phyloP scores from a whole-genome alignment of 441 rosid species.

The Euphorbia celastroides region DNA sequence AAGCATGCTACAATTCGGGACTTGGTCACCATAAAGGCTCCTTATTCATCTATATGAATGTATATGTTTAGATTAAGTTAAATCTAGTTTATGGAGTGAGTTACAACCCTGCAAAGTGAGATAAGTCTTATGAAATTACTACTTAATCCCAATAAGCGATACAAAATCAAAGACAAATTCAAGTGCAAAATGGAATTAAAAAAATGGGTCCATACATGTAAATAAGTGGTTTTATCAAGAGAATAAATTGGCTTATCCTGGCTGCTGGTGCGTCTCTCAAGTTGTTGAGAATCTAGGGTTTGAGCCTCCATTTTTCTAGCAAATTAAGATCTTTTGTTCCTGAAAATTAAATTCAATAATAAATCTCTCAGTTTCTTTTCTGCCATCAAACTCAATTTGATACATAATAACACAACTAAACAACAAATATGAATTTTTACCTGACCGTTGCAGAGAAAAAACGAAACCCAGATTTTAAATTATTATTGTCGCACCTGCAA shows the following conservation, averaged over 20 bases:
- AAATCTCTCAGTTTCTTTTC: background rate
- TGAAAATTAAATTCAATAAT: background rate
- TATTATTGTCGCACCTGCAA: background rate
- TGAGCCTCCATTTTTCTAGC: background rate
- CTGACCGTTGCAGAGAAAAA: background rate
- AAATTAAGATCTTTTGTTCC: background rate
- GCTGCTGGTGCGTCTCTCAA: background rate
- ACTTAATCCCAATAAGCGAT: background rate
- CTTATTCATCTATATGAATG: too few species aligned
- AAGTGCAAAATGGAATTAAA: background rate
- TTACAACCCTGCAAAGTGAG: too few species aligned
- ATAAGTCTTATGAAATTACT: background rate
- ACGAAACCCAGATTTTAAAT: background rate
- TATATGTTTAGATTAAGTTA: too few species aligned
- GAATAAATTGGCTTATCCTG: background rate
- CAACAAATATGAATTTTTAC: background rate
- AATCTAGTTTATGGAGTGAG: too few species aligned
- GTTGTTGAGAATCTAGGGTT: slow-evolving; percentile 1
- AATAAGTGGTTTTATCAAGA: background rate
- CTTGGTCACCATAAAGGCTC: too few species aligned
- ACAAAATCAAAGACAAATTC: background rate
- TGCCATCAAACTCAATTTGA: background rate
- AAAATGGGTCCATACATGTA: background rate
- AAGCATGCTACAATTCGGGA: too few species aligned
- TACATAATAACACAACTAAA: background rate